Conservation (phyloP, 257 asterid species). For the Capsicum rhomboideum region DNA sequence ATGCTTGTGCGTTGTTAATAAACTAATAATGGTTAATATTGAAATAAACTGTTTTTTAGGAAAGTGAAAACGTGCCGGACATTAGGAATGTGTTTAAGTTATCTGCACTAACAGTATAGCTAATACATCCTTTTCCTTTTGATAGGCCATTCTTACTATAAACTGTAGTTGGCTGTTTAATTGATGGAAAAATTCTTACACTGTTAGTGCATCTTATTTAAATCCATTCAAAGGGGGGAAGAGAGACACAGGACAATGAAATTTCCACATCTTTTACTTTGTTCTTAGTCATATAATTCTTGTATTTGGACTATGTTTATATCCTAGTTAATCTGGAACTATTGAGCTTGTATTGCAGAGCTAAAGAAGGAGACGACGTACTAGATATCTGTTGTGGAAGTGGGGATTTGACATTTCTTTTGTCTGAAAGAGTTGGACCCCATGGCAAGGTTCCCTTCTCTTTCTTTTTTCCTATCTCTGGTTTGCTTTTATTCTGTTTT, state of each 20-base stretch:
- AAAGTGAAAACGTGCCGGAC: neutral
- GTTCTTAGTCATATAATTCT: neutral
- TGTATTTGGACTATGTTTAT: neutral
- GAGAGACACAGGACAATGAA: neutral
- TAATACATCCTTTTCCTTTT: neutral
- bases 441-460: slow-evolving; percentile 50
- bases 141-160: neutral
- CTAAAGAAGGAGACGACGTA: slow-evolving; percentile 63
- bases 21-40: neutral
- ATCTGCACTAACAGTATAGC: neutral
- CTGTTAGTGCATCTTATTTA: neutral
- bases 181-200: neutral
- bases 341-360: slow-evolving; percentile 30
- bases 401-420: slow-evolving; percentile 79
- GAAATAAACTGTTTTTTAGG: neutral
- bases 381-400: slow-evolving; percentile 91
- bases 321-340: neutral
- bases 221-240: neutral
- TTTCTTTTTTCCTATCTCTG: neutral
- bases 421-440: slow-evolving; percentile 72
- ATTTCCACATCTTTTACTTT: neutral
- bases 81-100: neutral
- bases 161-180: neutral
- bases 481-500: neutral
- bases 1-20: neutral